Conservation (phyloP, 106 monocot species). For the Narthecium ossifragum region DNA sequence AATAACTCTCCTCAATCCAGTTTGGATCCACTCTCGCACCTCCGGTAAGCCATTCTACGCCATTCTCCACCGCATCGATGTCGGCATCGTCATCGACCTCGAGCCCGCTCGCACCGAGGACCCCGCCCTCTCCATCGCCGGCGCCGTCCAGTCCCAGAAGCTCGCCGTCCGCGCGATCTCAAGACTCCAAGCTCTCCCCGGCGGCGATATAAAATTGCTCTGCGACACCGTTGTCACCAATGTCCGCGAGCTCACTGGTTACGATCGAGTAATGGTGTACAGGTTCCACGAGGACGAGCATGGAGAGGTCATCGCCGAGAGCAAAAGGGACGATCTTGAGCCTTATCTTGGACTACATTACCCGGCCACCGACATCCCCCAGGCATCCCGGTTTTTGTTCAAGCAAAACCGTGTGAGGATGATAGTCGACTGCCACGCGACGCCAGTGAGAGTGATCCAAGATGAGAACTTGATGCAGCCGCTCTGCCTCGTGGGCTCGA, state of each 20-base stretch:
- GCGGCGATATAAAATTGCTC: slow-evolving; percentile 73
- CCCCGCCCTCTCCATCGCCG: slow-evolving; percentile 75
- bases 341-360: slow-evolving; percentile 92
- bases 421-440: slow-evolving; percentile 79
- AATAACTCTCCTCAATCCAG: slow-evolving; percentile 78
- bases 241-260: slow-evolving; percentile 86
- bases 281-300: slow-evolving; percentile 96
- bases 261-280: slow-evolving; percentile 93
- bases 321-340: slow-evolving; percentile 53
- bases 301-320: slow-evolving; percentile 88
- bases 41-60: slow-evolving; percentile 85
- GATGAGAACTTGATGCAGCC: slow-evolving; percentile 51
- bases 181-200: slow-evolving; percentile 69
- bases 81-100: slow-evolving; percentile 88
- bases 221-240: slow-evolving; percentile 73
- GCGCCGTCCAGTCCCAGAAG: slow-evolving; percentile 95
- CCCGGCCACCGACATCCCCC: slow-evolving; percentile 89
- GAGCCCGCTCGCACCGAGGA: slow-evolving; percentile 82
- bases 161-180: slow-evolving; percentile 88
- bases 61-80: slow-evolving; percentile 85
- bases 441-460: slow-evolving; percentile 66
- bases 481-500: slow-evolving; percentile 90
- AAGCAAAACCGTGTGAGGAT: slow-evolving; percentile 89
- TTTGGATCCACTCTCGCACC: slow-evolving; percentile 62
- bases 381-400: slow-evolving; percentile 83